phyloP scores from a whole-genome alignment of 768 basidiomycete species.

The Auricularia cornea region DNA sequence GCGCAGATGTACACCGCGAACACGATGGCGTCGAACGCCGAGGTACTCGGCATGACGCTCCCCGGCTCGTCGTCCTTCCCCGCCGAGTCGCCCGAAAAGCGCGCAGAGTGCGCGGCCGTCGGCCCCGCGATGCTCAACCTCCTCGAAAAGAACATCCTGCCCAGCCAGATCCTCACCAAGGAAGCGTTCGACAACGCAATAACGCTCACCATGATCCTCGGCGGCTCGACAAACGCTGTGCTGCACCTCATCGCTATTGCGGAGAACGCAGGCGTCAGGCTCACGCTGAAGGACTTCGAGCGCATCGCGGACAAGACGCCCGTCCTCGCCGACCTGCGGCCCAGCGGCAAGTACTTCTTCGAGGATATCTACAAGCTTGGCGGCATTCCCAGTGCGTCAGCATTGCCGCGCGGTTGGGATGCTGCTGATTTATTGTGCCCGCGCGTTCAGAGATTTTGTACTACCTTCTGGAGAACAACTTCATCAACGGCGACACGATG shows the following conservation, averaged over 20 bases:
- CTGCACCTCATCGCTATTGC: slow-evolving; percentile 96
- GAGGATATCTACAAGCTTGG: slow-evolving; percentile 94
- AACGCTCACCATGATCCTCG: slow-evolving; percentile 93
- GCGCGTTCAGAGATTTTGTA: slow-evolving; percentile 60
- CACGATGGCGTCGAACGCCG: slow-evolving; percentile 94
- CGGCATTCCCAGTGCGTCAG: slow-evolving; percentile 80
- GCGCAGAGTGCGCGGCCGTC: slow-evolving; percentile 69
- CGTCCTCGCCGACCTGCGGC: slow-evolving; percentile 94
- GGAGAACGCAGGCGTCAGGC: slow-evolving; percentile 84
- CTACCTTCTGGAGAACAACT: slow-evolving; percentile 76
- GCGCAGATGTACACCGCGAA: slow-evolving; percentile 94
- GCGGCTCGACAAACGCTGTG: slow-evolving; percentile 97
- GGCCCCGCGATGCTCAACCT: slow-evolving; percentile 82
- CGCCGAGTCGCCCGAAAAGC: slow-evolving; percentile 85
- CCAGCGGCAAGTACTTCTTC: slow-evolving; percentile 98
- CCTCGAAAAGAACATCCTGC: slow-evolving; percentile 84
- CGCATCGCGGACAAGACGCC: slow-evolving; percentile 84
- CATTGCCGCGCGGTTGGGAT: no score
- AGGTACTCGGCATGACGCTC: slow-evolving; percentile 92
- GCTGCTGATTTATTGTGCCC: neutral
- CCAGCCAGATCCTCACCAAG: slow-evolving; percentile 93
- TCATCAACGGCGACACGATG: slow-evolving; percentile 85
- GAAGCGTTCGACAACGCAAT: slow-evolving; percentile 98
- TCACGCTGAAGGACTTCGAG: slow-evolving; percentile 91
- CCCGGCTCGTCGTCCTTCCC: slow-evolving; percentile 97